Percentiles rank a stretch among this genome's conserved stretches.
Conservation (phyloP, 305 asterid genomes). For the Solanum chacoense region DNA sequence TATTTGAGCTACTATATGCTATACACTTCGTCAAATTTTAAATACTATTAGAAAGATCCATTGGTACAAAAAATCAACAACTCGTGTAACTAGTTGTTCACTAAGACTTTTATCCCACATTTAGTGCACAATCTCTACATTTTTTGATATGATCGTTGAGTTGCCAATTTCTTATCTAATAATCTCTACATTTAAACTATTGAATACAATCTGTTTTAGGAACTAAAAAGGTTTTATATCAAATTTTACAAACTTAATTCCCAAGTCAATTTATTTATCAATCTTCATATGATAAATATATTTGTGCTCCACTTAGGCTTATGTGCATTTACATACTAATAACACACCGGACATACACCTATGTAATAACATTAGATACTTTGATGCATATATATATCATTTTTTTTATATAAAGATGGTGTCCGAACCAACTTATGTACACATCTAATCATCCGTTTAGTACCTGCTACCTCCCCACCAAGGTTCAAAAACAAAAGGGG, state of each 20-base stretch:
- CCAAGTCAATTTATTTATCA: background rate
- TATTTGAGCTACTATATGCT: background rate
- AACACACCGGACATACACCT: too few species aligned
- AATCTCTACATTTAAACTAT: background rate
- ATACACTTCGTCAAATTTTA: background rate
- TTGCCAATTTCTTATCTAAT: background rate
- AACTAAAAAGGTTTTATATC: background rate
- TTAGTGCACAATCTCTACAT: background rate
- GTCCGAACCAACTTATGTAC: background rate
- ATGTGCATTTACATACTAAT: background rate
- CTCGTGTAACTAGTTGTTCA: background rate
- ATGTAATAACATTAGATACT: background rate
- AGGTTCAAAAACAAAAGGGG: background rate
- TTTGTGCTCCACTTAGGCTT: background rate
- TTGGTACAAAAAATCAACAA: background rate
- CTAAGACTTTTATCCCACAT: background rate
- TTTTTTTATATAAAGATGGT: background rate
- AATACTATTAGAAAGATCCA: background rate
- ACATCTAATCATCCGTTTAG: background rate
- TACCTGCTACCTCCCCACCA: too few species aligned
- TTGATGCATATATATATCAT: background rate
- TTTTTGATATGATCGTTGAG: background rate
- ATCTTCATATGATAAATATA: background rate
- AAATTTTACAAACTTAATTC: background rate
- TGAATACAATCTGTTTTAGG: background rate